A percentile compares a stretch with the other conserved stretches of the same genome.
Evolutionary conservation across 495 filamentous ascomycete genomes (phyloP).

Genomic region (Apodospora peruviana): DNA sequence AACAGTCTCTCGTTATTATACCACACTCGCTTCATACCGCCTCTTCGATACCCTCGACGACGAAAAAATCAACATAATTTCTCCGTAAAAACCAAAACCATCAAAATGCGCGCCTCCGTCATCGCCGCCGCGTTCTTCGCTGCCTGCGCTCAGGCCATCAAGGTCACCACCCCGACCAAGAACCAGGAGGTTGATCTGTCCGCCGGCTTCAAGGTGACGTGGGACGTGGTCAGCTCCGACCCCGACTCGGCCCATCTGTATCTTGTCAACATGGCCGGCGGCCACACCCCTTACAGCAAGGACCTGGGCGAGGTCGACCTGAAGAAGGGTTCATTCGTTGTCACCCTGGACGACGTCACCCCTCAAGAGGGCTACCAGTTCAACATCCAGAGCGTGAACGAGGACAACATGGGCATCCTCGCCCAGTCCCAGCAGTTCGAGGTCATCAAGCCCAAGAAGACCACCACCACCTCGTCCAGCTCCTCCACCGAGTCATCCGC

Average conservation of each 20-base stretch:
- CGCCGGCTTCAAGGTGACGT: conserved; percentile 19
- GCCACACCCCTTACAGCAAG: conserved; percentile 21
- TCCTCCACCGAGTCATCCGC: not conserved
- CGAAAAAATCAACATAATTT: conserved; percentile 5
- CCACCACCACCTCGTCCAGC: conserved; percentile 2
- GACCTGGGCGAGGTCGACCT: conserved; percentile 26
- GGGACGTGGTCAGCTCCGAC: conserved; percentile 22
- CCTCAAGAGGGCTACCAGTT: conserved; percentile 21
- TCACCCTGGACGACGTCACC: conserved; percentile 12
- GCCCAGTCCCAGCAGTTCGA: conserved; percentile 28
- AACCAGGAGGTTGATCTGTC: conserved; percentile 14
- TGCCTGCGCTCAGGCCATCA: conserved; percentile 16
- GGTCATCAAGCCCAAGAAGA: not conserved
- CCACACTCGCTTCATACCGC: not conserved
- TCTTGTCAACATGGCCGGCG: conserved; percentile 28
- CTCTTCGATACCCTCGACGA: not conserved
- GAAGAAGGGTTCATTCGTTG: conserved; percentile 11
- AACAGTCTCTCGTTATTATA: conserved; percentile 1
- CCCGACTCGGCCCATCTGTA: conserved; percentile 19
- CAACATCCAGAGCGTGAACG: conserved; percentile 23
- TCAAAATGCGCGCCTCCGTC: conserved; percentile 21
- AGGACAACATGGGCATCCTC: conserved; percentile 22
- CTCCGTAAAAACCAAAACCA: not conserved
- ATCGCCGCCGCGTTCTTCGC: conserved; percentile 11
- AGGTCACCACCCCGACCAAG: conserved; percentile 22